Evolutionary conservation across 2,329 filamentous ascomycete genomes (phyloP).

Genomic region (Colletotrichum sp.): DNA sequence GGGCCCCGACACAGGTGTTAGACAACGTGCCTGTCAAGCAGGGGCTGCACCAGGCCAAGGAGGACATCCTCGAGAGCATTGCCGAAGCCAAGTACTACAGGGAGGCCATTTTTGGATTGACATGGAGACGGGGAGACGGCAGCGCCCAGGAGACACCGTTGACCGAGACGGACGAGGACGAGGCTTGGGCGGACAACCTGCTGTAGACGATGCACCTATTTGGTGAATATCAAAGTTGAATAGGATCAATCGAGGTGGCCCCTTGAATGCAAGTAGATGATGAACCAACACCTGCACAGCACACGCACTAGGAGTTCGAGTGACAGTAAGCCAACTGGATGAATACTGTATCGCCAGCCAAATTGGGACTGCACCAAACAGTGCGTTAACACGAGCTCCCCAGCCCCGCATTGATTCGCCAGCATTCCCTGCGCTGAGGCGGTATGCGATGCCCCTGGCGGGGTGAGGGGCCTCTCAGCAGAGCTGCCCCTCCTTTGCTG

Average conservation of each 20-base stretch:
- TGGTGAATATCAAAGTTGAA: background rate
- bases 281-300: background rate
- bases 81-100: constrained; percentile 87
- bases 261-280: background rate
- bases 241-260: background rate
- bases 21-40: constrained; percentile 73
- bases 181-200: constrained; percentile 23
- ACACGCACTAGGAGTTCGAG: background rate
- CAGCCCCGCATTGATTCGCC: background rate
- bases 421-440: background rate
- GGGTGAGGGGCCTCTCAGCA: constrained; percentile 1
- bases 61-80: constrained; percentile 96
- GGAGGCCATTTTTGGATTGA: constrained; percentile 65
- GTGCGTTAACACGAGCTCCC: background rate
- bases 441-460: background rate
- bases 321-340: background rate
- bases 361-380: background rate
- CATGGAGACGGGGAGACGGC: constrained; percentile 20
- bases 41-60: constrained; percentile 79
- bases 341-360: background rate
- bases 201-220: background rate
- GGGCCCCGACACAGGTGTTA: constrained; percentile 70
- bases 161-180: constrained; percentile 17
- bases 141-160: constrained; percentile 12
- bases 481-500: constrained; percentile 12